Conservation (phyloP, 108 stramenopile genomes). For the Cyclotella kingstonii region DNA sequence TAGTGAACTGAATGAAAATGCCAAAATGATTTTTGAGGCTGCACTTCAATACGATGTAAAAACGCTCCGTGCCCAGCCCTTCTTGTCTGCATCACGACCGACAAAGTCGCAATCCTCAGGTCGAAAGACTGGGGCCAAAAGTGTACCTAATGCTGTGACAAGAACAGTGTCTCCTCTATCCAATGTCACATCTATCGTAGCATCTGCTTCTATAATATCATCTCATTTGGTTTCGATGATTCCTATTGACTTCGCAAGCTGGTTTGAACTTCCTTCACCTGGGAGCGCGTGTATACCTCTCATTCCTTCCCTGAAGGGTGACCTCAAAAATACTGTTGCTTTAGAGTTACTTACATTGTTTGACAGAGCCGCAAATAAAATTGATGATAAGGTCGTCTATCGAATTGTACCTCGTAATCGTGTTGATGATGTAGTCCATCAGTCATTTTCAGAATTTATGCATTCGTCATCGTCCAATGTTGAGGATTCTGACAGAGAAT, state of each 20-base stretch:
- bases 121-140: too few species aligned
- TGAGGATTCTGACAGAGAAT: slow-evolving; percentile 2
- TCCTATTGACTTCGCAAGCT: slow-evolving; percentile 26
- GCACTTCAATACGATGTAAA: slow-evolving; percentile 20
- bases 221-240: slow-evolving; percentile 21
- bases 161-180: too few species aligned
- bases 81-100: not conserved
- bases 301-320: slow-evolving; percentile 17
- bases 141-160: too few species aligned
- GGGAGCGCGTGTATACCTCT: slow-evolving; percentile 25
- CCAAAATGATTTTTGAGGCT: slow-evolving; percentile 26
- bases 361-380: not conserved
- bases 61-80: slow-evolving; percentile 2
- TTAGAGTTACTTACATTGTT: slow-evolving; percentile 4
- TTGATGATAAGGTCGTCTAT: slow-evolving; percentile 7
- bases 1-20: slow-evolving; percentile 30
- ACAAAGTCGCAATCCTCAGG: too few species aligned
- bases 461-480: not conserved
- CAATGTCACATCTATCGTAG: slow-evolving; percentile 1
- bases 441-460: slow-evolving; percentile 8
- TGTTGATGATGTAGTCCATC: slow-evolving; percentile 13
- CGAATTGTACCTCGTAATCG: slow-evolving; percentile 18
- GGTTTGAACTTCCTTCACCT: slow-evolving; percentile 38
- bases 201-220: slow-evolving; percentile 3
- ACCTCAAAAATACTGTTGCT: slow-evolving; percentile 11